These are phyloP conservation scores for Exophiala sideris DNA, from an alignment of 2,329 filamentous ascomycete species.

Conservation along the genomic window DNA sequence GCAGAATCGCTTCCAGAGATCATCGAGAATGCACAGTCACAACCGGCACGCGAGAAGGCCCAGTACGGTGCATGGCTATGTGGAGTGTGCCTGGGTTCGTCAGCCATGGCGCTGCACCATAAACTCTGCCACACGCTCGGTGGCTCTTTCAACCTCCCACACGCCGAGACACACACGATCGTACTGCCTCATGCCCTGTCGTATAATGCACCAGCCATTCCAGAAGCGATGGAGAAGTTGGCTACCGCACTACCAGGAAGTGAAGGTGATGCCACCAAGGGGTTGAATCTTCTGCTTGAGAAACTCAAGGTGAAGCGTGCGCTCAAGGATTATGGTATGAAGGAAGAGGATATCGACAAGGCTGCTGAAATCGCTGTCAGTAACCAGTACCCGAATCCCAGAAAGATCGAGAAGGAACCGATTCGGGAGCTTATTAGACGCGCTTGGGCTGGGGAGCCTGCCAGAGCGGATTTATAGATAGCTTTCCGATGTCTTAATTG, in stretches of 20 bases:
- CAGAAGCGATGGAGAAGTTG: slow-evolving; percentile 51
- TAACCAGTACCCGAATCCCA: slow-evolving; percentile 60
- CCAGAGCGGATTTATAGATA: slow-evolving; percentile 20
- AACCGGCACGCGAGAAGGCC: slow-evolving; percentile 49
- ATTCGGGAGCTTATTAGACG: slow-evolving; percentile 57
- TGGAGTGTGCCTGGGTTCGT: slow-evolving; percentile 57
- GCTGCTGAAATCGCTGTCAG: slow-evolving; percentile 57
- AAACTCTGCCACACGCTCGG: slow-evolving; percentile 66
- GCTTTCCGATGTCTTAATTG: not conserved
- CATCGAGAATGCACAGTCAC: slow-evolving; percentile 43
- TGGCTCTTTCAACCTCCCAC: slow-evolving; percentile 61
- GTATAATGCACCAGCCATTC: slow-evolving; percentile 58
- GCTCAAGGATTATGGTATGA: slow-evolving; percentile 56
- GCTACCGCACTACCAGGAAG: slow-evolving; percentile 55
- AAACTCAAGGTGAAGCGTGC: slow-evolving; percentile 53
- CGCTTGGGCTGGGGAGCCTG: slow-evolving; percentile 57
- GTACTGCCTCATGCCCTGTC: slow-evolving; percentile 61
- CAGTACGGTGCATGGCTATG: slow-evolving; percentile 65
- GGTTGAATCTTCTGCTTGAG: slow-evolving; percentile 55
- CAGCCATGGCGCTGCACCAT: slow-evolving; percentile 64
- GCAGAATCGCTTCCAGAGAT: slow-evolving; percentile 54
- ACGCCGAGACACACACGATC: slow-evolving; percentile 64
- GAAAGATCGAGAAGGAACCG: slow-evolving; percentile 49
- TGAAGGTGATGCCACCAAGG: slow-evolving; percentile 56
- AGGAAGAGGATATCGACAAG: slow-evolving; percentile 59